Conservation (phyloP, 2,329 filamentous ascomycete genomes). For the Cladosporium sp. region DNA sequence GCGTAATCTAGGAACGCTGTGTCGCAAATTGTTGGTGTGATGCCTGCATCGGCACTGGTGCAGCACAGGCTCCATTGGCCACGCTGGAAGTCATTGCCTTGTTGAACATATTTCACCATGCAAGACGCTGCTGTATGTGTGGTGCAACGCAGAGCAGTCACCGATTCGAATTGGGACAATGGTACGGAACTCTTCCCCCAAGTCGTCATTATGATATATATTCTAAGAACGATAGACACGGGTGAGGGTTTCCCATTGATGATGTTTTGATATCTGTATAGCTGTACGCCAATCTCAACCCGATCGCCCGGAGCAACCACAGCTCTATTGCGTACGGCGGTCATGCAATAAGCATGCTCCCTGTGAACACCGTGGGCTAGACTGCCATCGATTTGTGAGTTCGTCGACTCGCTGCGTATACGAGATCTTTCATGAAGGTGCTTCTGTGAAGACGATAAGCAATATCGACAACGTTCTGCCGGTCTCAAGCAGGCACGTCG, state of each 20-base stretch:
- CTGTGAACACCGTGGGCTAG: neutral
- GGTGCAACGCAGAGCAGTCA: too few relatives aligned
- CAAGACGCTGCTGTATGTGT: too few relatives aligned
- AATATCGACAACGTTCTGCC: neutral
- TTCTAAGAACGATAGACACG: neutral
- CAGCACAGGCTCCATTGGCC: neutral
- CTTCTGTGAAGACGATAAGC: neutral
- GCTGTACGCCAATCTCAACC: neutral
- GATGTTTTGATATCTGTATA: neutral
- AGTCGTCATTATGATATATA: neutral
- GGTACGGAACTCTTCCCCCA: neutral
- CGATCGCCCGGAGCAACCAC: neutral
- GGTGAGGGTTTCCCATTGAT: neutral
- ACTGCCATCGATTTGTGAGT: neutral
- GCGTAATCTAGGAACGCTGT: neutral
- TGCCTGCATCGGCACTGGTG: neutral
- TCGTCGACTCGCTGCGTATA: too few relatives aligned
- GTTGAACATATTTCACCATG: neutral
- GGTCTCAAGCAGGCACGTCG: neutral
- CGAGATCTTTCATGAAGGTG: too few relatives aligned
- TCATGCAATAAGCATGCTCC: neutral
- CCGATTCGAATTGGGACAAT: too few relatives aligned
- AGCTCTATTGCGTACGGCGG: neutral
- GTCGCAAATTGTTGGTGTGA: neutral
- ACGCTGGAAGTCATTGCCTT: neutral